Evolutionary conservation across 2,329 filamentous ascomycete species (phyloP).

Genomic region (Fusarium circinatum): DNA sequence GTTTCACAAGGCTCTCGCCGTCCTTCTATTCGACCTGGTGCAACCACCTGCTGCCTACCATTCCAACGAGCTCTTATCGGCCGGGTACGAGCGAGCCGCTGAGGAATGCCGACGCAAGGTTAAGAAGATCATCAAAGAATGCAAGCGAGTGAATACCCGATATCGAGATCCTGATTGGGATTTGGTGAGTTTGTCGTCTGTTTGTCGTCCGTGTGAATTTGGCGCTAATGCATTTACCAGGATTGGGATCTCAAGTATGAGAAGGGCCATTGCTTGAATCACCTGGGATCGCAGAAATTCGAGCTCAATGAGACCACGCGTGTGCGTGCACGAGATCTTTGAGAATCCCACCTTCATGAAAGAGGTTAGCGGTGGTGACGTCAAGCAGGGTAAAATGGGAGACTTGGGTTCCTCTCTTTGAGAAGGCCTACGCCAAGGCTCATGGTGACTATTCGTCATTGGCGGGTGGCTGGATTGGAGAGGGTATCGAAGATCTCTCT

Average conservation of each 20-base stretch:
- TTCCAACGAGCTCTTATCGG: slow-evolving; percentile 68
- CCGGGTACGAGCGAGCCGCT: slow-evolving; percentile 71
- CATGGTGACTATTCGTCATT: too few species aligned
- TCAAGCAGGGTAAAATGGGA: slow-evolving; percentile 72
- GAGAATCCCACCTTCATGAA: slow-evolving; percentile 76
- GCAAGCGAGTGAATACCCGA: slow-evolving; percentile 77
- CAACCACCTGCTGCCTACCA: slow-evolving; percentile 57
- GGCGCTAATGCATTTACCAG: slow-evolving; percentile 48
- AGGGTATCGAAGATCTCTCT: too few species aligned
- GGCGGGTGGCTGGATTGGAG: too few species aligned
- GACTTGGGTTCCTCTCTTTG: too few species aligned
- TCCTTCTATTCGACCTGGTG: slow-evolving; percentile 72
- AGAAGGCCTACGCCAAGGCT: too few species aligned
- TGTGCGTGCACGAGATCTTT: slow-evolving; percentile 13
- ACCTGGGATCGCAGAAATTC: slow-evolving; percentile 59
- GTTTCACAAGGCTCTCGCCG: slow-evolving; percentile 72
- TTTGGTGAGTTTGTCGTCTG: slow-evolving; percentile 56
- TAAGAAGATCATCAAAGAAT: slow-evolving; percentile 70
- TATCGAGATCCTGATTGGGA: slow-evolving; percentile 75
- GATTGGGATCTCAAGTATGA: slow-evolving; percentile 58
- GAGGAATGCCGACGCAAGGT: slow-evolving; percentile 72
- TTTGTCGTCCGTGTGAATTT: background rate
- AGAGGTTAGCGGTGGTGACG: slow-evolving; percentile 75
- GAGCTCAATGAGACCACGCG: slow-evolving; percentile 49
- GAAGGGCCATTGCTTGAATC: slow-evolving; percentile 65